A percentile compares a stretch with the other conserved stretches of the same genome.
These are phyloP conservation scores for Xylaria sp. DNA, from an alignment of 2,329 filamentous ascomycete genomes.

Conservation along the genomic window DNA sequence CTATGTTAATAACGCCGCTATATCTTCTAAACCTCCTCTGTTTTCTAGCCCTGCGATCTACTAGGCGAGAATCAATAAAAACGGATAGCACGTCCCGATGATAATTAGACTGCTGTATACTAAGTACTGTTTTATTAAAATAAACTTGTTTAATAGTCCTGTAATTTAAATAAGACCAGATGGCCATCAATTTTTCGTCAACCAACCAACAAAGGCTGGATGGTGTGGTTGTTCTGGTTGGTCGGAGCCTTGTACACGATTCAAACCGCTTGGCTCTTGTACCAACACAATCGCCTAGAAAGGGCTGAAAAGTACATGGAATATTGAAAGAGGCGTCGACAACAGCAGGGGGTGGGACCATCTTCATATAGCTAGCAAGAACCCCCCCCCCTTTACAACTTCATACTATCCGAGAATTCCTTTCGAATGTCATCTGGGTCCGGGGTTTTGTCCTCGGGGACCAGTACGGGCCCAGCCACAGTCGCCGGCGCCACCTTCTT, in stretches of 20 bases:
- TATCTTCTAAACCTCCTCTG: slow-evolving; percentile 15
- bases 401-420: slow-evolving; percentile 10
- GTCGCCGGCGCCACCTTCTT: slow-evolving; percentile 9
- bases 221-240: slow-evolving; percentile 8
- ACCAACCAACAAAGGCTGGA: slow-evolving; percentile 11
- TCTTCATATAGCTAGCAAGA: slow-evolving; percentile 11
- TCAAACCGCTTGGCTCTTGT: slow-evolving; percentile 10
- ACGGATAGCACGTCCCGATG: slow-evolving; percentile 20
- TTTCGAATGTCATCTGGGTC: slow-evolving; percentile 13
- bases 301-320: slow-evolving; percentile 11
- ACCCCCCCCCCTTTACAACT: neutral
- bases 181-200: slow-evolving; percentile 10
- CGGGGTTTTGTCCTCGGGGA: slow-evolving; percentile 3
- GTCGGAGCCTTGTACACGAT: slow-evolving; percentile 10
- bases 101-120: slow-evolving; percentile 15
- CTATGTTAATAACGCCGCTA: slow-evolving; percentile 4
- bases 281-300: slow-evolving; percentile 11
- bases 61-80: slow-evolving; percentile 12
- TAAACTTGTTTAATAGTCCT: slow-evolving; percentile 11
- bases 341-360: slow-evolving; percentile 9
- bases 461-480: slow-evolving; percentile 16
- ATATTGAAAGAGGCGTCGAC: slow-evolving; percentile 11
- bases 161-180: slow-evolving; percentile 9
- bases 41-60: slow-evolving; percentile 21
- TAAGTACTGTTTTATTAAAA: slow-evolving; percentile 19